Conservation (phyloP, 2,329 filamentous ascomycete genomes). For the Hypomyces perniciosus region DNA sequence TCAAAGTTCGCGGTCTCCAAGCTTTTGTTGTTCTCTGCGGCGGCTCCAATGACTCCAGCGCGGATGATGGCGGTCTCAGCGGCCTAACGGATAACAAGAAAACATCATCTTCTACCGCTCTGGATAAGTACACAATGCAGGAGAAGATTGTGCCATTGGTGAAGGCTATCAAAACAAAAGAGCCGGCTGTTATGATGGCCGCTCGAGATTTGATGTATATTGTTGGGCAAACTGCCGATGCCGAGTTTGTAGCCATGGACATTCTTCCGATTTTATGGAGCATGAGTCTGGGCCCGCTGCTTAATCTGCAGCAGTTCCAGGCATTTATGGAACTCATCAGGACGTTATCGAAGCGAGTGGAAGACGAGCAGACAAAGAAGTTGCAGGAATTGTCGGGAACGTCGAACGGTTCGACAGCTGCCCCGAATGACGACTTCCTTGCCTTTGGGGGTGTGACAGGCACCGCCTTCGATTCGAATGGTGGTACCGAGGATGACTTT, state of each 20-base stretch:
- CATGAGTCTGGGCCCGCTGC: slow-evolving; percentile 83
- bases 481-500: slow-evolving; percentile 66
- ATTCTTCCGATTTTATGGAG: slow-evolving; percentile 84
- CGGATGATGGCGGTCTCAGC: slow-evolving; percentile 64
- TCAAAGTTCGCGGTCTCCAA: slow-evolving; percentile 88
- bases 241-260: slow-evolving; percentile 88
- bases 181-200: slow-evolving; percentile 95
- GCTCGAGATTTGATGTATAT: slow-evolving; percentile 78
- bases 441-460: slow-evolving; percentile 64
- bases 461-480: slow-evolving; percentile 48
- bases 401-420: slow-evolving; percentile 41
- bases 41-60: slow-evolving; percentile 51
- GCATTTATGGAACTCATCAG: slow-evolving; percentile 87
- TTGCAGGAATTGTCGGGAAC: slow-evolving; percentile 72
- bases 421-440: slow-evolving; percentile 60
- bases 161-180: slow-evolving; percentile 93
- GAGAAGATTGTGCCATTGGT: slow-evolving; percentile 92
- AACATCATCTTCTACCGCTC: slow-evolving; percentile 63
- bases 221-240: slow-evolving; percentile 74
- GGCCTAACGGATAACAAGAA: slow-evolving; percentile 58
- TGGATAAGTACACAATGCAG: slow-evolving; percentile 98
- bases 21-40: slow-evolving; percentile 88
- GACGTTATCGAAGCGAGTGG: slow-evolving; percentile 68
- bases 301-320: slow-evolving; percentile 84
- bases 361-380: slow-evolving; percentile 83